Conservation (phyloP, 2,329 filamentous ascomycete species). For the Fusarium scirpi region DNA sequence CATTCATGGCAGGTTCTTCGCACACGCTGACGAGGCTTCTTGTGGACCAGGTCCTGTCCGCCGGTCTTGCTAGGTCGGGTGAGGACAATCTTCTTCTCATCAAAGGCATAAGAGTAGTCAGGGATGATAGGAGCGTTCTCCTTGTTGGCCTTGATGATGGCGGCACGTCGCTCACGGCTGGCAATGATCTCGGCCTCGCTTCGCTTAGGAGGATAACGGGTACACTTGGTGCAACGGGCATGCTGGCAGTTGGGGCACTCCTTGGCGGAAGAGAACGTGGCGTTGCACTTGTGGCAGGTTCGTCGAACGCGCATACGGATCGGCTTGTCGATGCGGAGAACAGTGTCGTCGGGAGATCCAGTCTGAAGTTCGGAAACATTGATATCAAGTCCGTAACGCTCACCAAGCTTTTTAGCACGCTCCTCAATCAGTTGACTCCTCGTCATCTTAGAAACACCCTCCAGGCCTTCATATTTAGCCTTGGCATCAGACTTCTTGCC, state of each 20-base stretch:
- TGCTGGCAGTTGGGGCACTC: conserved; percentile 84
- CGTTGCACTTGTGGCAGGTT: conserved; percentile 84
- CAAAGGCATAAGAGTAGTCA: conserved; percentile 61
- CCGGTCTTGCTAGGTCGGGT: conserved; percentile 74
- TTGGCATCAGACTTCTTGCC: conserved; percentile 45
- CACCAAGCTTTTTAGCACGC: conserved; percentile 66
- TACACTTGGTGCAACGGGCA: conserved; percentile 82
- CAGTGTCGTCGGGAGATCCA: conserved; percentile 63
- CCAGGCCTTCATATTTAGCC: conserved; percentile 47
- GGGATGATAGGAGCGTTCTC: conserved; percentile 66
- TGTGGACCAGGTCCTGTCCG: conserved; percentile 78
- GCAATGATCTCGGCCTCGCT: conserved; percentile 66
- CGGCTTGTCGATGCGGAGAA: conserved; percentile 77
- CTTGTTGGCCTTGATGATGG: conserved; percentile 65
- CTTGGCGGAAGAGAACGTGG: conserved; percentile 78
- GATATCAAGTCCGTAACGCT: conserved; percentile 68
- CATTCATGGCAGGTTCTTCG: conserved; percentile 83
- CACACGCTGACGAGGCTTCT: conserved; percentile 78
- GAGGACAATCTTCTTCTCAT: conserved; percentile 63
- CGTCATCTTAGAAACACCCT: conserved; percentile 57
- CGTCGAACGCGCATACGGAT: conserved; percentile 83
- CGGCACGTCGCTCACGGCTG: conserved; percentile 64
- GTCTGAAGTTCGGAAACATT: conserved; percentile 65
- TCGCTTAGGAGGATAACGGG: conserved; percentile 77
- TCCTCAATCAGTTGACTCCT: conserved; percentile 66